These are phyloP conservation scores for Vigna nakashimae DNA, from an alignment of 306 rosid genomes.

Conservation along the genomic window DNA sequence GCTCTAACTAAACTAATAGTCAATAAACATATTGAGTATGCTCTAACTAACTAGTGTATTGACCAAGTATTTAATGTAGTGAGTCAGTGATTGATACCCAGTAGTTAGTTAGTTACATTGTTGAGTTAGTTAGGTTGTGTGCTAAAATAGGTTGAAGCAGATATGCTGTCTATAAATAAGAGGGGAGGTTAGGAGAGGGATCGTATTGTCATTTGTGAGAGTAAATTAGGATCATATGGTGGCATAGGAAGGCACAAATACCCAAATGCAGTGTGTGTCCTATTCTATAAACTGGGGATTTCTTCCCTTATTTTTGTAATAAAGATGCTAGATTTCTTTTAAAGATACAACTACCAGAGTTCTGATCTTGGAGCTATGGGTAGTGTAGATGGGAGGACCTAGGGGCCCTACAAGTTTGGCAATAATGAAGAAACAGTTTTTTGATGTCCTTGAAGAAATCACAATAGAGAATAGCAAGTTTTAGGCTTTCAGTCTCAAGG, in stretches of 20 bases:
- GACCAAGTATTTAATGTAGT: not conserved
- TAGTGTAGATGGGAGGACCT: not conserved
- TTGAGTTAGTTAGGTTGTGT: not conserved
- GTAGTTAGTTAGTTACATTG: not conserved
- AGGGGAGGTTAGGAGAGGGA: not conserved
- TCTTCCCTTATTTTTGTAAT: not conserved
- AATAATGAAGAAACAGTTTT: not conserved
- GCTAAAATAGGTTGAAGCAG: not conserved
- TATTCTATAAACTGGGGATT: not conserved
- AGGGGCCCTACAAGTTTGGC: not conserved
- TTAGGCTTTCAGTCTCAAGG: not conserved
- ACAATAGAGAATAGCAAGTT: not conserved
- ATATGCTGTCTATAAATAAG: not conserved
- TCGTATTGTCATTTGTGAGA: not conserved
- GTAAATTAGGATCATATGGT: not conserved
- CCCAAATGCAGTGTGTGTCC: not conserved
- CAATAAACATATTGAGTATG: not conserved
- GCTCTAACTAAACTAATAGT: not conserved
- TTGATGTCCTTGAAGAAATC: not conserved
- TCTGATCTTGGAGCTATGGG: not conserved
- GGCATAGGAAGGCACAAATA: not conserved
- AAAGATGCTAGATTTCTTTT: not conserved
- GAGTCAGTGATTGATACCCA: not conserved
- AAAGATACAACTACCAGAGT: not conserved
- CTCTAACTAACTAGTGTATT: constrained; percentile 1